Percentiles rank a stretch among this genome's conserved stretches.
Conservation (phyloP, 2,329 filamentous ascomycete species). For the Diplodia mutila region DNA sequence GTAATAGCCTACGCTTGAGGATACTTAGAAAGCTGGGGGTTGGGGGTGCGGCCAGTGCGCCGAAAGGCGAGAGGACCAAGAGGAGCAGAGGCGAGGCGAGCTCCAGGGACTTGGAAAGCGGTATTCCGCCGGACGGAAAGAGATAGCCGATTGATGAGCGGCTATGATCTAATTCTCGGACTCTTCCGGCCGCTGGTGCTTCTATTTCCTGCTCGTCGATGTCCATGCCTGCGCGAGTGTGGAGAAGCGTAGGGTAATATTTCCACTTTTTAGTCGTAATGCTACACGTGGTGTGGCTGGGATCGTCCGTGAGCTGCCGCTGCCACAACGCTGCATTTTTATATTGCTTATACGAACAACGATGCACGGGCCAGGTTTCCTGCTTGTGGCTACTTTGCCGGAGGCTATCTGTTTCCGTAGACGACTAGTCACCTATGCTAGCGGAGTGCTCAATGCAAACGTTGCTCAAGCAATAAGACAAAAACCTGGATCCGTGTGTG, state of each 20-base stretch:
- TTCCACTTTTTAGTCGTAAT: not conserved
- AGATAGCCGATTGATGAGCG: slow-evolving; percentile 10
- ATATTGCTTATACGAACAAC: not conserved
- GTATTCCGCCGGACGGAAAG: slow-evolving; percentile 40
- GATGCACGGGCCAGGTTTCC: no score
- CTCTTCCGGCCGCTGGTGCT: not conserved
- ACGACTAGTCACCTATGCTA: not conserved
- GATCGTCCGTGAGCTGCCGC: not conserved
- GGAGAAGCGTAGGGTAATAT: not conserved
- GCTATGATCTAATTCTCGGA: not conserved
- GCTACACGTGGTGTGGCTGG: not conserved
- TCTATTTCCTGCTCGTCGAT: not conserved
- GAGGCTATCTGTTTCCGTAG: no score
- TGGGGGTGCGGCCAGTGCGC: slow-evolving; percentile 30
- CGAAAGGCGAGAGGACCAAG: slow-evolving; percentile 30
- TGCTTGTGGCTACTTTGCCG: no score
- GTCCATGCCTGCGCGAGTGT: not conserved
- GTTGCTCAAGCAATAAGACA: not conserved
- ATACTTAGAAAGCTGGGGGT: slow-evolving; percentile 38
- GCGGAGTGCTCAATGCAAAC: not conserved
- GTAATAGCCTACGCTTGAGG: slow-evolving; percentile 33
- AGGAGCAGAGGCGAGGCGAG: slow-evolving; percentile 6
- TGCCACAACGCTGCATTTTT: not conserved
- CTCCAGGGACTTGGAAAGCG: slow-evolving; percentile 38
- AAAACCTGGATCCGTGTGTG: not conserved